A percentile compares a stretch with the other conserved stretches of the same genome.
Evolutionary conservation across 192 early-diverging fungal species (phyloP).

Genomic region (Backusella mclennaniae): DNA sequence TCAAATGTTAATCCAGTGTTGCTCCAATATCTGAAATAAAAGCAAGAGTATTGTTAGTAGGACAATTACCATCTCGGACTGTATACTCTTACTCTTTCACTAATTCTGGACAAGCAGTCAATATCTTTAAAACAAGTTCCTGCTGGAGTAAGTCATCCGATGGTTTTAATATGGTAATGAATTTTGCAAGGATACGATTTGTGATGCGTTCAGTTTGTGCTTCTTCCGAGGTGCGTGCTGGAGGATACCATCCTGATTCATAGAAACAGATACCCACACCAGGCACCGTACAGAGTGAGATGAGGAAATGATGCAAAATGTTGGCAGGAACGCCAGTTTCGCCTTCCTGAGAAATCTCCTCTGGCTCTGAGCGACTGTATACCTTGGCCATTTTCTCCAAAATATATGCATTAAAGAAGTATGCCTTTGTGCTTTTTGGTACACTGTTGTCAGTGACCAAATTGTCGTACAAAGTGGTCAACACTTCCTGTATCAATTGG

Average conservation of each 20-base stretch:
- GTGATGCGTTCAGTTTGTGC: constrained; percentile 41
- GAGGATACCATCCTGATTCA: constrained; percentile 77
- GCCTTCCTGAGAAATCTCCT: constrained; percentile 31
- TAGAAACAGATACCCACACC: constrained; percentile 73
- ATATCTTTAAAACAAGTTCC: constrained; percentile 59
- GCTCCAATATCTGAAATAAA: constrained; percentile 58
- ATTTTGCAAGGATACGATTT: constrained; percentile 56
- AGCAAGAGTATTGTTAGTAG: constrained; percentile 11
- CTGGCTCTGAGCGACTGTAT: constrained; percentile 50
- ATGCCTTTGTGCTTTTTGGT: constrained; percentile 52
- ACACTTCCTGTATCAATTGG: constrained; percentile 55
- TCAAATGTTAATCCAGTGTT: constrained; percentile 62
- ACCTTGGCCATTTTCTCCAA: constrained; percentile 64
- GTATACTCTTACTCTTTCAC: constrained; percentile 57
- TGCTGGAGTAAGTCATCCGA: constrained; percentile 66
- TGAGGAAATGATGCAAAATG: constrained; percentile 67
- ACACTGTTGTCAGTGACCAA: constrained; percentile 68
- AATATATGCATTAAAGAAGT: constrained; percentile 71
- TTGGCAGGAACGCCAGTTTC: constrained; percentile 45
- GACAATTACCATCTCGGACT: neutral
- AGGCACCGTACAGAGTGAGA: constrained; percentile 68
- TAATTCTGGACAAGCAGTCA: constrained; percentile 72
- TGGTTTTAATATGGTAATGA: constrained; percentile 58
- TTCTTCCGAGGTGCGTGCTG: constrained; percentile 29
- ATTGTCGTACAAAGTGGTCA: constrained; percentile 52